phyloP scores from a whole-genome alignment of 768 basidiomycete species.

The Wakefieldia striispora region DNA sequence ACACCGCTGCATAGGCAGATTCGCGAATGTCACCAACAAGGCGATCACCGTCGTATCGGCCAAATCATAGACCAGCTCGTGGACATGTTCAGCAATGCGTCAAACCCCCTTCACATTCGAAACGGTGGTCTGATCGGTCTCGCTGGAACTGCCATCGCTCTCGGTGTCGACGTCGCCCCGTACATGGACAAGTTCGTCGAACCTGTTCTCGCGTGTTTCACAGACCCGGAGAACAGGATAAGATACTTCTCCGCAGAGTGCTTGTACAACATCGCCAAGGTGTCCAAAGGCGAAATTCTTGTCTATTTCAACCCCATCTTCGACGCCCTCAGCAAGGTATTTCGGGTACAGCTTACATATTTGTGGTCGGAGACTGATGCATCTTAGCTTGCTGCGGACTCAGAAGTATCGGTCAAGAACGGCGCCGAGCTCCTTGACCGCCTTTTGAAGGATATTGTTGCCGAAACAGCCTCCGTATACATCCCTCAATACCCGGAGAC shows the following conservation, averaged over 20 bases:
- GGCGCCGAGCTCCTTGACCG: slow-evolving; percentile 96
- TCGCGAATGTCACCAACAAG: slow-evolving; percentile 79
- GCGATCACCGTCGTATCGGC: slow-evolving; percentile 76
- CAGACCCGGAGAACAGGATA: slow-evolving; percentile 91
- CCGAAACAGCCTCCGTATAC: slow-evolving; percentile 93
- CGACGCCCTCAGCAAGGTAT: slow-evolving; percentile 94
- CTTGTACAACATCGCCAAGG: slow-evolving; percentile 96
- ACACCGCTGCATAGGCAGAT: slow-evolving; percentile 57
- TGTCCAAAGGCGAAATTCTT: slow-evolving; percentile 94
- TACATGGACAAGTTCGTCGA: slow-evolving; percentile 94
- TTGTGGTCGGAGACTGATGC: slow-evolving; percentile 10
- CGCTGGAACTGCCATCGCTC: slow-evolving; percentile 94
- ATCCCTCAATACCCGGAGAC: slow-evolving; percentile 86
- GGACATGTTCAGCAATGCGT: slow-evolving; percentile 84
- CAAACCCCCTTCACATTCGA: slow-evolving; percentile 83
- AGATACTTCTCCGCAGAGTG: slow-evolving; percentile 98
- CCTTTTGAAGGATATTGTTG: slow-evolving; percentile 96
- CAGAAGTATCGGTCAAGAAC: slow-evolving; percentile 95
- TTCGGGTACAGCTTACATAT: not conserved
- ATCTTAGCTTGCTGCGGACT: slow-evolving; percentile 87
- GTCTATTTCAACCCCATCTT: slow-evolving; percentile 99
- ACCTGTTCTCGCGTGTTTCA: slow-evolving; percentile 86
- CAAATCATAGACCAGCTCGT: slow-evolving; percentile 93
- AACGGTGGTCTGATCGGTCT: slow-evolving; percentile 96
- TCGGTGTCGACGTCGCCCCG: slow-evolving; percentile 89